These are phyloP conservation scores for Ophiocordyceps camponoti-saundersi DNA, from an alignment of 2,329 filamentous ascomycete genomes.

Conservation along the genomic window DNA sequence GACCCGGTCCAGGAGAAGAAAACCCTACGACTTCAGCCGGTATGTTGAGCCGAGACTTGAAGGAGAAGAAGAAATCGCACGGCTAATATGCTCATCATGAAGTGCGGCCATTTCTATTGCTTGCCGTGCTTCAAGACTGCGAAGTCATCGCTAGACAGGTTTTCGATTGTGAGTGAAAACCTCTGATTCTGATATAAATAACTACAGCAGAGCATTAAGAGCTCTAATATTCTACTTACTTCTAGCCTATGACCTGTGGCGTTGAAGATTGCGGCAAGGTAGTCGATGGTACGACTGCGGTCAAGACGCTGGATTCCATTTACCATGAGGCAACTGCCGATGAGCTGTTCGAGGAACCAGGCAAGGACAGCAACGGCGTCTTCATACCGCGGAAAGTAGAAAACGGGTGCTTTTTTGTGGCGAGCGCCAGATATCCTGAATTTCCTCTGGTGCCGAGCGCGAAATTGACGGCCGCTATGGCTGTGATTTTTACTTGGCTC, in stretches of 20 bases:
- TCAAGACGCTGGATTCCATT: background rate
- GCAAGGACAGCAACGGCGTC: conserved; percentile 8
- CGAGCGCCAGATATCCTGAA: conserved; percentile 1
- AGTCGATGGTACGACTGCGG: background rate
- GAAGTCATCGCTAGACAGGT: background rate
- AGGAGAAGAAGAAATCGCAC: background rate
- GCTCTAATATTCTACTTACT: background rate
- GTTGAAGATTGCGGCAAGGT: background rate
- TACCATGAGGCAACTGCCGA: accelerated
- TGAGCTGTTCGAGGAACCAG: conserved; percentile 4
- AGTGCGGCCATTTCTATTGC: conserved; percentile 19
- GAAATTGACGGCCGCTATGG: conserved; percentile 14
- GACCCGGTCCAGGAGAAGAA: background rate
- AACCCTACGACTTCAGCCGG: background rate
- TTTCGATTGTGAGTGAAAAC: background rate
- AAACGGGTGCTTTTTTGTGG: conserved; percentile 8
- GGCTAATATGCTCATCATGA: conserved; percentile 2
- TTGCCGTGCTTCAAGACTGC: conserved; percentile 5
- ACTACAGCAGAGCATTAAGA: background rate
- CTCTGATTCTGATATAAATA: background rate
- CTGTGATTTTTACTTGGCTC: conserved; percentile 15
- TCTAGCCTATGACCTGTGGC: background rate
- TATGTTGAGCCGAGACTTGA: conserved; percentile 2
- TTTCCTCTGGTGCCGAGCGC: conserved; percentile 9
- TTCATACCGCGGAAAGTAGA: conserved; percentile 1